Evolutionary conservation across 2,329 filamentous ascomycete species (phyloP).

Genomic region (Diaporthe citriasiana): DNA sequence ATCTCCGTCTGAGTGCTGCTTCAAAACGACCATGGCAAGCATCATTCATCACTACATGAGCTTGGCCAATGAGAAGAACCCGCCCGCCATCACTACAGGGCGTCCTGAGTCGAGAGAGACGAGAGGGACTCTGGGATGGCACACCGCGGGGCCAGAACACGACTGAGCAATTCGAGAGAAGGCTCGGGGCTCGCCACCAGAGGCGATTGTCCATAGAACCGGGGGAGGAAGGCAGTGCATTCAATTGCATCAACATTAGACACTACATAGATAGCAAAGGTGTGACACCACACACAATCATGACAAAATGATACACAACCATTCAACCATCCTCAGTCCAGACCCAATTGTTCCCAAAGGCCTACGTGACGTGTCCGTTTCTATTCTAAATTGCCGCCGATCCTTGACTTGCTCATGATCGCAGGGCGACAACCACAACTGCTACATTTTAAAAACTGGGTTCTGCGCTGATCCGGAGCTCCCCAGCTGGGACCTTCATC

Average conservation of each 20-base stretch:
- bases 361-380: slow-evolving; percentile 13
- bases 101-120: background rate
- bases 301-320: slow-evolving; percentile 20
- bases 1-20: slow-evolving; percentile 16
- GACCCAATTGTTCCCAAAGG: background rate
- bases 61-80: slow-evolving; percentile 23
- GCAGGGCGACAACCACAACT: background rate
- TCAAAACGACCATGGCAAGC: slow-evolving; percentile 8
- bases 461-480: slow-evolving; percentile 10
- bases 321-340: background rate
- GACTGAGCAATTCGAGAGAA: slow-evolving; percentile 5
- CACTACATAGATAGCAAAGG: slow-evolving; percentile 4
- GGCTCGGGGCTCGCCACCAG: slow-evolving; percentile 5
- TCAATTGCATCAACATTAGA: background rate
- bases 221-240: slow-evolving; percentile 1
- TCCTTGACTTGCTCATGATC: background rate
- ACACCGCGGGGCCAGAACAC: background rate
- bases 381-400: background rate
- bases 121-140: background rate
- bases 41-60: slow-evolving; percentile 12
- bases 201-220: background rate
- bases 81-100: background rate
- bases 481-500: slow-evolving; percentile 14
- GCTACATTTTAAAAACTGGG: background rate
- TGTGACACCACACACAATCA: slow-evolving; percentile 16